Conservation (phyloP, 2,329 filamentous ascomycete genomes). For the Rhynchosporium agropyri region DNA sequence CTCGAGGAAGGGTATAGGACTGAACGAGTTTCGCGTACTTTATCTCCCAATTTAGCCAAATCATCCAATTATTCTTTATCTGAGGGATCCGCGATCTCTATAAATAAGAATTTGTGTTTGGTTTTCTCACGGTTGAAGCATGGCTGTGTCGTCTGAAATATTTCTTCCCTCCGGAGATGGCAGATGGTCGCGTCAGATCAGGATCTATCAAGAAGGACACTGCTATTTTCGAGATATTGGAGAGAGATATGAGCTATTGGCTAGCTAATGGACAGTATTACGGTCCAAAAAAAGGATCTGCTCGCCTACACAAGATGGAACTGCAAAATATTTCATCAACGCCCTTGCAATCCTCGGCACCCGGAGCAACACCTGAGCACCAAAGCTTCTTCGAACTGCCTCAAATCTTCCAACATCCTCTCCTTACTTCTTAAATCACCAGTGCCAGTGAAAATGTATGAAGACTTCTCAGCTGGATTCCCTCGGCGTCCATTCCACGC, state of each 20-base stretch:
- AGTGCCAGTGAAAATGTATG: slow-evolving; percentile 11
- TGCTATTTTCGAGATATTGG: not conserved
- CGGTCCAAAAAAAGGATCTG: too few species aligned
- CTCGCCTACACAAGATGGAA: not conserved
- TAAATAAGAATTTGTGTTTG: not conserved
- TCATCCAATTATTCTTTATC: not conserved
- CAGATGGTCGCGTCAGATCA: not conserved
- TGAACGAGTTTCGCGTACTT: not conserved
- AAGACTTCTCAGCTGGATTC: not conserved
- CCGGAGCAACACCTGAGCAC: not conserved
- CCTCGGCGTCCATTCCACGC: not conserved
- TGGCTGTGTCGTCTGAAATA: not conserved
- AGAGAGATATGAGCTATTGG: too few species aligned
- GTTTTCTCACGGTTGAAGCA: not conserved
- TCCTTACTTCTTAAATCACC: slow-evolving; percentile 15
- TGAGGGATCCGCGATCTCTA: not conserved
- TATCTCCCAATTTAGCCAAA: not conserved
- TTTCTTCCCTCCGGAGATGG: not conserved
- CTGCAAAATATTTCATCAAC: not conserved
- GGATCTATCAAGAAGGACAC: not conserved
- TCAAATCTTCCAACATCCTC: slow-evolving; percentile 10
- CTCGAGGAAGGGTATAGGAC: not conserved
- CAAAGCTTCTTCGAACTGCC: not conserved
- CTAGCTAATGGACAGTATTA: too few species aligned
- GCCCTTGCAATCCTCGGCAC: not conserved